A percentile compares a stretch with the other conserved stretches of the same genome.
Evolutionary conservation across 1,284 basidiomycete species (phyloP).

Genomic region (Rhodotorula sp.): DNA sequence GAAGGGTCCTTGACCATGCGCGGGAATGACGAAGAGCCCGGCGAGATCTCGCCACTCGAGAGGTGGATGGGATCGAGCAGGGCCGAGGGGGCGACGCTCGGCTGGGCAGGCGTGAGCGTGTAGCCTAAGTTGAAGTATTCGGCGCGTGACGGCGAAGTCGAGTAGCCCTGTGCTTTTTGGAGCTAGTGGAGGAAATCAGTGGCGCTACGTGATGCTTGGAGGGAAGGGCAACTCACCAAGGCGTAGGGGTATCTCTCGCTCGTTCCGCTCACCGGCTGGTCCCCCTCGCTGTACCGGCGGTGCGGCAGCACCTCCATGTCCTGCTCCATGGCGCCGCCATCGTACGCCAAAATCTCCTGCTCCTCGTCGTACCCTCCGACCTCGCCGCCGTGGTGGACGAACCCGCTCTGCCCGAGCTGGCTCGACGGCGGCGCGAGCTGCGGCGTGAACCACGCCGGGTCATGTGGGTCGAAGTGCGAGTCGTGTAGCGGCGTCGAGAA

Average conservation of each 20-base stretch:
- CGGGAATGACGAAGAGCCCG: neutral
- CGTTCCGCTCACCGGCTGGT: neutral
- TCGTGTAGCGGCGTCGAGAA: neutral
- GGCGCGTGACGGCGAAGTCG: neutral
- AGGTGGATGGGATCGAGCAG: neutral
- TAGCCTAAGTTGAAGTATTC: neutral
- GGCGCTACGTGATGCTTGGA: no score
- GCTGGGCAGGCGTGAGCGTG: neutral
- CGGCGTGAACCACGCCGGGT: conserved; percentile 9
- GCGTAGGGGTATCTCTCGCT: neutral
- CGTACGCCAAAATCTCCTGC: neutral
- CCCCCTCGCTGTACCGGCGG: conserved; percentile 9
- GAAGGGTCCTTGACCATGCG: neutral
- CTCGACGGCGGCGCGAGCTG: neutral
- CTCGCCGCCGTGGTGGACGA: neutral
- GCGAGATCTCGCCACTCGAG: neutral
- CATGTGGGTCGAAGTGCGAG: conserved; percentile 5
- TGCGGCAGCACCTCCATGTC: neutral
- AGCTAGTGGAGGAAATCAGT: neutral
- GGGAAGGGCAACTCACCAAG: neutral
- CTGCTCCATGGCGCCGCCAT: neutral
- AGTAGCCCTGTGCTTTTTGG: neutral
- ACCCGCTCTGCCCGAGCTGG: neutral
- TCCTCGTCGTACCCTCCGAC: neutral
- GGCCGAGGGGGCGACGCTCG: neutral